Percentiles rank a stretch among this genome's conserved stretches.
Conservation (phyloP, 139 green algal genomes). For the Gonium pectorale region DNA sequence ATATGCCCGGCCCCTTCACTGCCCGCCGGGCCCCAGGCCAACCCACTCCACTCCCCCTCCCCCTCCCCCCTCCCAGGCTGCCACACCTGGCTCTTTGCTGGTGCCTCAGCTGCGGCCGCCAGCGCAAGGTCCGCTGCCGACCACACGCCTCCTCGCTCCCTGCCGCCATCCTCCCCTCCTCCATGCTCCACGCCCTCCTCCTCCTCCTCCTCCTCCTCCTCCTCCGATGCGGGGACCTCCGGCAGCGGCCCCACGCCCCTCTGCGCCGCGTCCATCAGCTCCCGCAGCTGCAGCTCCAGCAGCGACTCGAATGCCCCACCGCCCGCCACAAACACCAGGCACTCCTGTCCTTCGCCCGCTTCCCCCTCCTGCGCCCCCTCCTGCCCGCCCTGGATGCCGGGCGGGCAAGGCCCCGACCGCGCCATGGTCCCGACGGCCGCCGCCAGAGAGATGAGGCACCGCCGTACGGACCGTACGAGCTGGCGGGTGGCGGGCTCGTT, state of each 20-base stretch:
- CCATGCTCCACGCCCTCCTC: background rate
- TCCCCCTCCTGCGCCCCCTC: background rate
- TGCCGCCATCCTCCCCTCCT: background rate
- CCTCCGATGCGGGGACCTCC: background rate
- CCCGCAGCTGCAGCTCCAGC: conserved; percentile 31
- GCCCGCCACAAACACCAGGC: conserved; percentile 34
- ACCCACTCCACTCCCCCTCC: no score
- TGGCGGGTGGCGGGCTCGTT: conserved; percentile 11
- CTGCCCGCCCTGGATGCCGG: background rate
- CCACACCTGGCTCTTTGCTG: background rate
- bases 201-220: background rate
- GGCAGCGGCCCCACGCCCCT: conserved; percentile 22
- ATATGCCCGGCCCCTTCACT: no score
- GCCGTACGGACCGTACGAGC: background rate
- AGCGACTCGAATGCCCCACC: conserved; percentile 24
- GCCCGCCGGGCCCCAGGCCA: no score
- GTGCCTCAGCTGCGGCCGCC: conserved; percentile 12
- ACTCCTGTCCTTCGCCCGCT: background rate
- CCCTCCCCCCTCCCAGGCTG: no score
- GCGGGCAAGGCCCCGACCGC: background rate
- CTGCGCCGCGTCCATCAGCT: conserved; percentile 25
- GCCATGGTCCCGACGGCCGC: conserved; percentile 10
- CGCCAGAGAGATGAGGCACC: conserved; percentile 24
- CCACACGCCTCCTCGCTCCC: background rate
- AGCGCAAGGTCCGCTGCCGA: background rate